Conservation (phyloP, 2,329 filamentous ascomycete genomes). For the Byssochlamys sp. region DNA sequence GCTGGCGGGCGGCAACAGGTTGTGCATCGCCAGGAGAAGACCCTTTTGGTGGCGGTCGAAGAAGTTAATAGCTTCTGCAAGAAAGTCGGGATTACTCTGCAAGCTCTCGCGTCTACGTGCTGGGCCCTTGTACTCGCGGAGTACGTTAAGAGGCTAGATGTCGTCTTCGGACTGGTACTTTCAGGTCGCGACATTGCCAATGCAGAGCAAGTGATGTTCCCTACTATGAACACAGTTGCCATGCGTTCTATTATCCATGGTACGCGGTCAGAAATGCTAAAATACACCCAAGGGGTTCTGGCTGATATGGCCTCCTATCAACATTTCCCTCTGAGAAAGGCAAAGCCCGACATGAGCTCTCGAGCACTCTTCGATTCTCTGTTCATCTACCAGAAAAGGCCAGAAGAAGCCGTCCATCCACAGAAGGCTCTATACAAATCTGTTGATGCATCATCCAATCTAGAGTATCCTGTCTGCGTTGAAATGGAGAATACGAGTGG, state of each 20-base stretch:
- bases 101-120: constrained; percentile 64
- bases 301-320: constrained; percentile 60
- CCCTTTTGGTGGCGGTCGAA: constrained; percentile 23
- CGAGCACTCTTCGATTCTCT: constrained; percentile 52
- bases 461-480: constrained; percentile 73
- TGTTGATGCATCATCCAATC: constrained; percentile 52
- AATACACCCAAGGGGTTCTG: constrained; percentile 63
- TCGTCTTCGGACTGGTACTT: constrained; percentile 72
- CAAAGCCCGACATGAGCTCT: constrained; percentile 44
- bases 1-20: constrained; percentile 5
- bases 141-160: constrained; percentile 56
- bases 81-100: constrained; percentile 57
- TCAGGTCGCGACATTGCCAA: constrained; percentile 71
- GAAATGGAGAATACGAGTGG: constrained; percentile 60
- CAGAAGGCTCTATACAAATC: constrained; percentile 48
- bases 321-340: constrained; percentile 65
- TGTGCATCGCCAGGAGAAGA: constrained; percentile 20
- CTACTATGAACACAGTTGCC: constrained; percentile 83
- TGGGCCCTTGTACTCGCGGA: constrained; percentile 65
- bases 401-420: constrained; percentile 19
- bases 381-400: constrained; percentile 56
- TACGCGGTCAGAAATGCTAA: constrained; percentile 53
- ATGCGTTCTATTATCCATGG: constrained; percentile 66
- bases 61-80: constrained; percentile 54
- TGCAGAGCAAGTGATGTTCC: constrained; percentile 63